phyloP scores from a whole-genome alignment of 2,329 filamentous ascomycete genomes.

The Ophiostoma angusticollis region DNA sequence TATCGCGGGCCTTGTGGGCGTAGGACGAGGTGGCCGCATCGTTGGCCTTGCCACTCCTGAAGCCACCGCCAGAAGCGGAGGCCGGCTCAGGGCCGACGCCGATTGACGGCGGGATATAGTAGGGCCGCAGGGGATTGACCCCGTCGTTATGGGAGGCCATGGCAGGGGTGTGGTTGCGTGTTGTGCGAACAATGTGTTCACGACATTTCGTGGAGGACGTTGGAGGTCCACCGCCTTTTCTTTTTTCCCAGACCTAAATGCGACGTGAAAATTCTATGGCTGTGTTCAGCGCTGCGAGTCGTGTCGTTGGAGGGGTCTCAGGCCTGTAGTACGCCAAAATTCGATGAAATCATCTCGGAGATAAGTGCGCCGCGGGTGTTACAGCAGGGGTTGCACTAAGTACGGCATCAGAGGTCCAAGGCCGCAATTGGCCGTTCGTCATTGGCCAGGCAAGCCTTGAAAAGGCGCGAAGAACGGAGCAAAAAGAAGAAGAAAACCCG shows the following conservation, averaged over 20 bases:
- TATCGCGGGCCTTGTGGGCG: constrained; percentile 61
- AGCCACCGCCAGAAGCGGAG: constrained; percentile 22
- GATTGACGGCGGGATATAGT: constrained; percentile 52
- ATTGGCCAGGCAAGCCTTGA: constrained; percentile 6
- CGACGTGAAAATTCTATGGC: too few relatives aligned
- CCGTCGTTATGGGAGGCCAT: constrained; percentile 35
- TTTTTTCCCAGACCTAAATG: too few relatives aligned
- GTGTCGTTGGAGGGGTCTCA: too few relatives aligned
- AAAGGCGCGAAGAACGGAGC: constrained; percentile 4
- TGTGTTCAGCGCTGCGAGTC: too few relatives aligned
- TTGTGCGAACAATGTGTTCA: too few relatives aligned
- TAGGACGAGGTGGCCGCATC: constrained; percentile 25
- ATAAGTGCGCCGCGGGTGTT: constrained; percentile 8
- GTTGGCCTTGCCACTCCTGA: not conserved
- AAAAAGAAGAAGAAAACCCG: not conserved
- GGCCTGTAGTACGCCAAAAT: too few relatives aligned
- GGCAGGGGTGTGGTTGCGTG: constrained; percentile 5
- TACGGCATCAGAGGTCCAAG: too few relatives aligned
- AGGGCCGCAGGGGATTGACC: constrained; percentile 54
- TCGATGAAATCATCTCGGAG: constrained; percentile 13
- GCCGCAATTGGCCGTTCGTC: not conserved
- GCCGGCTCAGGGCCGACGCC: constrained; percentile 29
- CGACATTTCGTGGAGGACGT: too few relatives aligned
- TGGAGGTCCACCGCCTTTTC: too few relatives aligned
- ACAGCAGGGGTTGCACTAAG: too few relatives aligned